These are phyloP conservation scores for Sclerotinia glacialis DNA, from an alignment of 2,329 filamentous ascomycete genomes.

Conservation along the genomic window DNA sequence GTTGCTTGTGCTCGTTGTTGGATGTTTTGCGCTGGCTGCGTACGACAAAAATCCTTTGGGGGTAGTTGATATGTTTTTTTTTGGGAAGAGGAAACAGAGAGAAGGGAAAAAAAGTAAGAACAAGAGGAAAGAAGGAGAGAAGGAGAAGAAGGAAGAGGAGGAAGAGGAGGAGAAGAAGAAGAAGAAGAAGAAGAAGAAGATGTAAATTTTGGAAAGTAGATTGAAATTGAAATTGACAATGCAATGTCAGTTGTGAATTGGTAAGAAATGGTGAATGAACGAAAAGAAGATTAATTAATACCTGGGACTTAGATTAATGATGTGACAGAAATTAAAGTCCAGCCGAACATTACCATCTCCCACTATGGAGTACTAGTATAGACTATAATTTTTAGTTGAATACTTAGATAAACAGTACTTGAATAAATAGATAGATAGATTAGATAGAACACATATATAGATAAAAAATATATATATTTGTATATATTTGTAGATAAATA, in stretches of 20 bases:
- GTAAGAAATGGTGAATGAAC: not conserved
- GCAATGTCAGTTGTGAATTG: not conserved
- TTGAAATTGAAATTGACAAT: conserved; percentile 6
- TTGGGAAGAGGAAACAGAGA: not conserved
- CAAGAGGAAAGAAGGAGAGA: not conserved
- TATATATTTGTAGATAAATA: too few relatives aligned
- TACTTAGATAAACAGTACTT: too few relatives aligned
- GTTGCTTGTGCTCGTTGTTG: conserved; percentile 10
- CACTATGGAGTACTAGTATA: not conserved
- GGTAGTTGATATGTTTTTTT: not conserved
- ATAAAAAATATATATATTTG: too few relatives aligned
- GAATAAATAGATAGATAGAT: too few relatives aligned
- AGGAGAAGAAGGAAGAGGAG: not conserved
- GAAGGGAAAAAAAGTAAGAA: not conserved
- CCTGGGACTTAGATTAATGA: not conserved
- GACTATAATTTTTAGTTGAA: not conserved
- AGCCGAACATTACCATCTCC: conserved; percentile 6
- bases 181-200: not conserved
- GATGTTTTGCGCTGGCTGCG: conserved; percentile 15
- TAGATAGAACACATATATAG: too few relatives aligned
- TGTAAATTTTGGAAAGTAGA: not conserved
- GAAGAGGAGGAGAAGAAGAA: not conserved
- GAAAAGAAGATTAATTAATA: not conserved
- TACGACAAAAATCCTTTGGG: conserved; percentile 11
- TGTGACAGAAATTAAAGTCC: not conserved